Evolutionary conservation across 2,329 filamentous ascomycete species (phyloP).

Genomic region (Neonectria sp.): DNA sequence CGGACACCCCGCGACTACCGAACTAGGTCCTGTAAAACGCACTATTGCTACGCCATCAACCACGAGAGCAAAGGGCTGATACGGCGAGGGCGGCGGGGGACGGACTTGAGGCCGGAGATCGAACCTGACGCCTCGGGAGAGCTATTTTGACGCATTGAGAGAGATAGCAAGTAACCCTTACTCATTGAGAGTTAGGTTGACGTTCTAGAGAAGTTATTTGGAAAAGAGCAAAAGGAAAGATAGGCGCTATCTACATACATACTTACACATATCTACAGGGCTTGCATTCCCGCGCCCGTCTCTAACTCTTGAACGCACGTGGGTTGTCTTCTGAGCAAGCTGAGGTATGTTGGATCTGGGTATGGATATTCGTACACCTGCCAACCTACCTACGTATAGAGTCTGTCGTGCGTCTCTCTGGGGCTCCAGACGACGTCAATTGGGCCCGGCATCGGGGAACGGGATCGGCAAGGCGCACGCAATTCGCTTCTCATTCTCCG

Average conservation of each 20-base stretch:
- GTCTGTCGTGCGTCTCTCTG: constrained; percentile 11
- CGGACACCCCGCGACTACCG: constrained; percentile 16
- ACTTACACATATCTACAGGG: constrained; percentile 1
- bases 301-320: not conserved
- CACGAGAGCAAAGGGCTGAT: not conserved
- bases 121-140: not conserved
- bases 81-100: not conserved
- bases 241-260: not conserved
- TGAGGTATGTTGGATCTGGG: not conserved
- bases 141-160: not conserved
- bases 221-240: not conserved
- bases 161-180: not conserved
- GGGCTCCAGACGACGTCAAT: constrained; percentile 14
- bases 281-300: not conserved
- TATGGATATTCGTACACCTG: not conserved
- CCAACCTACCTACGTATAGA: not conserved
- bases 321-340: not conserved
- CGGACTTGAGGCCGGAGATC: not conserved
- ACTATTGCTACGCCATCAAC: not conserved
- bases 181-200: not conserved
- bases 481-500: constrained; percentile 27
- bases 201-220: not conserved
- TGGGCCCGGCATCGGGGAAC: constrained; percentile 19
- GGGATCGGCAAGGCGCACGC: constrained; percentile 32
- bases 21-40: not conserved